phyloP scores from a whole-genome alignment of 305 asterid species.

The Euphrasia arctica region DNA sequence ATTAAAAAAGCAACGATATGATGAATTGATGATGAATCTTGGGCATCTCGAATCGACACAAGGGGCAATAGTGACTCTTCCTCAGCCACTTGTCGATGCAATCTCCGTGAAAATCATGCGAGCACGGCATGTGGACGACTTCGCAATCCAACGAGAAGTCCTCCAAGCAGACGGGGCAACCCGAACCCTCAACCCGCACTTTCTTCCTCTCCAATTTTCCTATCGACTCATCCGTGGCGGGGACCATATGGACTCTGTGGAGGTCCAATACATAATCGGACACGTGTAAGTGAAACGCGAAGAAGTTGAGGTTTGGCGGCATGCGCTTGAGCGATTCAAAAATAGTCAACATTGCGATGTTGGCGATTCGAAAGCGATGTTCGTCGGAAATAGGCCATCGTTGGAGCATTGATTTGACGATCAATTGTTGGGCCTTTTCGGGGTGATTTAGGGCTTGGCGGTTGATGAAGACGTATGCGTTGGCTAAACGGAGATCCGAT shows the following conservation, averaged over 20 bases:
- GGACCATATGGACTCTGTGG: not conserved
- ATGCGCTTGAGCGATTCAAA: not conserved
- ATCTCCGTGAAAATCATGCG: conserved; percentile 17
- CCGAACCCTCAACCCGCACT: no score
- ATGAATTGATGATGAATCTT: no score
- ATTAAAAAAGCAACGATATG: no score
- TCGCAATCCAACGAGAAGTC: not conserved
- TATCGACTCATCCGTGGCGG: conserved; percentile 15
- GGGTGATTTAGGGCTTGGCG: not conserved
- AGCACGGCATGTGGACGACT: conserved; percentile 14
- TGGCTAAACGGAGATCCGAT: no score
- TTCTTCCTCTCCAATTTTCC: conserved; percentile 1
- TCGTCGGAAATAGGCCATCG: not conserved
- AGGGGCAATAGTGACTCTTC: conserved; percentile 18
- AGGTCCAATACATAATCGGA: no score
- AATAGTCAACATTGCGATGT: not conserved
- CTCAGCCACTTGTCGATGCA: conserved; percentile 22
- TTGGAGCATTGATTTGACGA: not conserved
- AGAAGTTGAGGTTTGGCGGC: not conserved
- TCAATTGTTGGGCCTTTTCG: not conserved
- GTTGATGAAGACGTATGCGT: not conserved
- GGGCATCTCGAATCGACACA: conserved; percentile 24
- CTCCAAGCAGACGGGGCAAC: conserved; percentile 20
- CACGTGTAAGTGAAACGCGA: not conserved
- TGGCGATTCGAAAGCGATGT: not conserved